A percentile compares a stretch with the other conserved stretches of the same genome.
These are phyloP conservation scores for Suhomyces kunorum DNA, from an alignment of 1,139 yeast genomes.

Conservation along the genomic window DNA sequence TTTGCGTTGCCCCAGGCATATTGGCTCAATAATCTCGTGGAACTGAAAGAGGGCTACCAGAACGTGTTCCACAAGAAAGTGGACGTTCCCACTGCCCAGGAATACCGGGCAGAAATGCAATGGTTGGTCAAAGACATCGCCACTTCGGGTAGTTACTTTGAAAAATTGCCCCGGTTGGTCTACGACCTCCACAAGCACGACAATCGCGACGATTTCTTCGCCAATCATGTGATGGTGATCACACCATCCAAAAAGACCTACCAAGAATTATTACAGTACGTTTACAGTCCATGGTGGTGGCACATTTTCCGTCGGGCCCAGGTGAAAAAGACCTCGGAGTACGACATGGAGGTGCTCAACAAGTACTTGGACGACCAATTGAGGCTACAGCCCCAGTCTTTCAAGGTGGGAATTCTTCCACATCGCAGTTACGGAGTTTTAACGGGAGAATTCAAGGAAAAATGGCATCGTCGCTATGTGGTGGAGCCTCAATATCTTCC, in stretches of 20 bases:
- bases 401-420: conserved; percentile 43
- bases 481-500: conserved; percentile 39
- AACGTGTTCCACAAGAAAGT: conserved; percentile 19
- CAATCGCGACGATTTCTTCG: conserved; percentile 35
- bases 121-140: conserved; percentile 11
- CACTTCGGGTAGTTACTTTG: conserved; percentile 8
- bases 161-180: conserved; percentile 22
- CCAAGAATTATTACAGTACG: conserved; percentile 30
- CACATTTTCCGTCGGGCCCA: conserved; percentile 22
- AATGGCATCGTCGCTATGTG: conserved; percentile 25
- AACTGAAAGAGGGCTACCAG: conserved; percentile 11
- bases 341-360: conserved; percentile 55
- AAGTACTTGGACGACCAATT: conserved; percentile 26
- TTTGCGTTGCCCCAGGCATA: conserved; percentile 43
- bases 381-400: conserved; percentile 13
- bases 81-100: conserved; percentile 18
- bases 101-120: conserved; percentile 10
- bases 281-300: conserved; percentile 39
- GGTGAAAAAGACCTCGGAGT: conserved; percentile 31
- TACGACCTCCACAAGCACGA: conserved; percentile 34
- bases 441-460: conserved; percentile 50
- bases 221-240: conserved; percentile 49
- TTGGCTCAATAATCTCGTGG: conserved; percentile 30
- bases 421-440: conserved; percentile 49
- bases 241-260: conserved; percentile 36